phyloP scores from a whole-genome alignment of 768 basidiomycete species.

The Pluteus cervinus region DNA sequence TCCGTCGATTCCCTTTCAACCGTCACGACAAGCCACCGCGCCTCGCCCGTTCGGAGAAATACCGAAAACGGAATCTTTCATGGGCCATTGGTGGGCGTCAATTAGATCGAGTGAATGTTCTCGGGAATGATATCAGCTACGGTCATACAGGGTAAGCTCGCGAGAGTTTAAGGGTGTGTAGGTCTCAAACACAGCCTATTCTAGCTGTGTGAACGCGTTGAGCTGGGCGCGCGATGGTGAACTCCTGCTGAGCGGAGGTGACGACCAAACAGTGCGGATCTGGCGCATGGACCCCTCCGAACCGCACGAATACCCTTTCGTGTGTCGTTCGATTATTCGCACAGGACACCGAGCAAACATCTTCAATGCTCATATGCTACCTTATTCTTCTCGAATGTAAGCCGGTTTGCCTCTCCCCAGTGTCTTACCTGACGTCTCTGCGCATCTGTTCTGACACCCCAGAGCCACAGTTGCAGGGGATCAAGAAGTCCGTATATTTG shows the following conservation, averaged over 20 bases:
- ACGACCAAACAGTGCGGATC: conserved; percentile 72
- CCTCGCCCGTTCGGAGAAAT: too few relatives aligned
- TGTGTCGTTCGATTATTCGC: conserved; percentile 58
- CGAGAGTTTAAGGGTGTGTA: background rate
- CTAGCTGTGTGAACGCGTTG: conserved; percentile 72
- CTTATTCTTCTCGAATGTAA: conserved; percentile 73
- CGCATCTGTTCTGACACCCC: background rate
- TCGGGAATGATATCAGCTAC: conserved; percentile 43
- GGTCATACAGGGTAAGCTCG: conserved; percentile 66
- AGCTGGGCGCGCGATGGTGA: conserved; percentile 68
- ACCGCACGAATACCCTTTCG: conserved; percentile 53
- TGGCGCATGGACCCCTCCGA: conserved; percentile 62
- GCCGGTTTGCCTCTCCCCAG: too few relatives aligned
- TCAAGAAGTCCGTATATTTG: conserved; percentile 71
- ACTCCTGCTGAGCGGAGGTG: conserved; percentile 63
- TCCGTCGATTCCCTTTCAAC: too few relatives aligned
- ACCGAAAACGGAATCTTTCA: conserved; percentile 20
- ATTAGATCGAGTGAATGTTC: conserved; percentile 65
- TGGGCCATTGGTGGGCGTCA: conserved; percentile 18
- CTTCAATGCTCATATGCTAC: conserved; percentile 79
- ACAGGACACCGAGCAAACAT: conserved; percentile 84
- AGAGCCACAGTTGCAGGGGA: conserved; percentile 77
- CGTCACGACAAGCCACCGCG: too few relatives aligned
- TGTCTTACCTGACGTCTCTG: background rate
- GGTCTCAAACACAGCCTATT: background rate